phyloP scores from a whole-genome alignment of 2,329 filamentous ascomycete genomes.

The Zarea fungicola region DNA sequence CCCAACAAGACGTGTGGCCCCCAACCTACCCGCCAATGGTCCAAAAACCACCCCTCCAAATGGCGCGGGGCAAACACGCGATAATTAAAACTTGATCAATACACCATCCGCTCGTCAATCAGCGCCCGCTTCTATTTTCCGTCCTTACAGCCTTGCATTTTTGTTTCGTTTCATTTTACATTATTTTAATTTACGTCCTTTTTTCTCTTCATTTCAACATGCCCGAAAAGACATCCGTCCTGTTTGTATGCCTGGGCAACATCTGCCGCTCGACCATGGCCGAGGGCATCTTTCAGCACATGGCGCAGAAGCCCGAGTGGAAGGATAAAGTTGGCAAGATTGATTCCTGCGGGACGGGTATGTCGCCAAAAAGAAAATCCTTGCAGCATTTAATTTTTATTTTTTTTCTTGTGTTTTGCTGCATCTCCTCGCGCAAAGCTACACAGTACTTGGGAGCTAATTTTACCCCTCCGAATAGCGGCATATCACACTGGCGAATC shows the following conservation, averaged over 20 bases:
- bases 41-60: too few relatives aligned
- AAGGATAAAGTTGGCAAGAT: constrained; percentile 58
- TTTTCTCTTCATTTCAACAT: neutral
- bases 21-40: too few relatives aligned
- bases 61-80: too few relatives aligned
- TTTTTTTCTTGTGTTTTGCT: neutral
- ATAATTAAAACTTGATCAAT: too few relatives aligned
- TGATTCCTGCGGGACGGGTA: constrained; percentile 81
- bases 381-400: too few relatives aligned
- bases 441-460: too few relatives aligned
- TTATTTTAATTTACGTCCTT: neutral
- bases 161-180: neutral
- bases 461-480: constrained; percentile 36
- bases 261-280: constrained; percentile 95
- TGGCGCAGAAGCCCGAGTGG: constrained; percentile 57
- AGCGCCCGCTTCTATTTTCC: too few relatives aligned
- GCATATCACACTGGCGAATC: constrained; percentile 75
- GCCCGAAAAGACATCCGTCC: constrained; percentile 56
- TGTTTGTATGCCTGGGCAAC: constrained; percentile 96
- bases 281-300: constrained; percentile 80
- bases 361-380: too few relatives aligned
- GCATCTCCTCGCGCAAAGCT: neutral
- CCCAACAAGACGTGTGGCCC: too few relatives aligned
- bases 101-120: too few relatives aligned
- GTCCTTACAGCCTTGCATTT: too few relatives aligned